phyloP scores from a whole-genome alignment of 2,329 filamentous ascomycete species.

The Colletotrichum sp. region DNA sequence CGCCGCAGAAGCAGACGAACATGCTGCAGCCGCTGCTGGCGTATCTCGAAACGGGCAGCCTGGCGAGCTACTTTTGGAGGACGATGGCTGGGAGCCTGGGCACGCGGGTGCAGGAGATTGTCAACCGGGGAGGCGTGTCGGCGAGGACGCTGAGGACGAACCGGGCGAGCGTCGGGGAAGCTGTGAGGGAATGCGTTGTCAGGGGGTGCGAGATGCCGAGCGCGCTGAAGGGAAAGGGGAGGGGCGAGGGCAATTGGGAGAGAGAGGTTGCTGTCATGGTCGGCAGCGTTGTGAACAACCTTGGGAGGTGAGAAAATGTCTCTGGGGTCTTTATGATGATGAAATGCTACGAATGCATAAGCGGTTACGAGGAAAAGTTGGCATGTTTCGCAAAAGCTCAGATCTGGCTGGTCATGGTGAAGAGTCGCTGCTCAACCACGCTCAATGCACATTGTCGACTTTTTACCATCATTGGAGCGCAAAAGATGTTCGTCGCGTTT shows the following conservation, averaged over 20 bases:
- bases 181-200: slow-evolving; percentile 83
- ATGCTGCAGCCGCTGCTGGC: slow-evolving; percentile 76
- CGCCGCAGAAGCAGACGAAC: slow-evolving; percentile 40
- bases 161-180: slow-evolving; percentile 74
- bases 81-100: slow-evolving; percentile 81
- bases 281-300: slow-evolving; percentile 72
- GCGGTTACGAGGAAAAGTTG: background rate
- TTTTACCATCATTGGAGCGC: background rate
- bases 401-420: too few species aligned
- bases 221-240: slow-evolving; percentile 52
- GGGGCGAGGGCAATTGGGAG: slow-evolving; percentile 70
- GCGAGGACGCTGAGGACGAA: slow-evolving; percentile 82
- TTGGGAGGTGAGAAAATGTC: slow-evolving; percentile 43
- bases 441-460: background rate
- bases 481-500: background rate
- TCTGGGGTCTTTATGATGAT: background rate
- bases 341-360: background rate
- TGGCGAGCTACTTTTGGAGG: slow-evolving; percentile 94
- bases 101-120: slow-evolving; percentile 81
- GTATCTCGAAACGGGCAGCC: slow-evolving; percentile 83
- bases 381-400: background rate
- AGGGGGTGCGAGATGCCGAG: slow-evolving; percentile 74
- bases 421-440: background rate
- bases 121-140: slow-evolving; percentile 81
- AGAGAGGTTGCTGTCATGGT: slow-evolving; percentile 96